Base-by-base conservation (phyloP, 768 basidiomycete genomes). In the Russula brevipes region DNA sequence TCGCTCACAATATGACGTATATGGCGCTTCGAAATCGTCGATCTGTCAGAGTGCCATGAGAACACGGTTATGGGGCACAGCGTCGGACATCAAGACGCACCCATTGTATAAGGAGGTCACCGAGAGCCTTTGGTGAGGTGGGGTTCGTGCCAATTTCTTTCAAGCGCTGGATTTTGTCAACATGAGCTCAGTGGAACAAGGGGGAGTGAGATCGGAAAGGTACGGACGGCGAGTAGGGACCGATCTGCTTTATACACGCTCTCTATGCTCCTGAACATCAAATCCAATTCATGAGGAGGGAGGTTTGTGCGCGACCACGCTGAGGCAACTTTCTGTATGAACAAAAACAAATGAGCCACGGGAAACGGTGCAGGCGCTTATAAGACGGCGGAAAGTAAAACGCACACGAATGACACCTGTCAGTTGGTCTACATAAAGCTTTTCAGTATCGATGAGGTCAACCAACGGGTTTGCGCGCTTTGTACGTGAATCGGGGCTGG, bases 91-190 rank as follows among this genome's bases (percentile, higher is more conserved):
- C 59, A 54, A 41, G 52, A 76, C 90, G 64, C 68, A 96, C 96
- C 97, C 96, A 98, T 76, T 89, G 86, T 89, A 98, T 97, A 58
- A 99, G 80, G 45, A 99, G 78, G 74, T 98, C 96, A 45, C 97
- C 95, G 35, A 99, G 80, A 12, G 89, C 93, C 72, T 94, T 97
- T 5, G 95, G 94, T 12, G 91, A 92, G 5, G 91, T 87, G 1
- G 96, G 95, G 75, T 88, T 91, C 17, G 89, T 84, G 19, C 94
- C 95, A 65, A 98, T 94, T 63, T 96, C 94, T 74, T 90, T 94
- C 59, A 98, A 79, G 85, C 90, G 91, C 95, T 97, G 74, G 8
- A 24, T 24, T 19, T 57, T 10, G 46, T 39, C 52, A 31, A 3
- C 19, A 57, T 57, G 6, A 65, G 64, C 44, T 52, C 70, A 66